Percentiles rank a stretch among this genome's conserved stretches.
phyloP scores from a whole-genome alignment of 768 basidiomycete genomes.

The Termitomyces sp. region DNA sequence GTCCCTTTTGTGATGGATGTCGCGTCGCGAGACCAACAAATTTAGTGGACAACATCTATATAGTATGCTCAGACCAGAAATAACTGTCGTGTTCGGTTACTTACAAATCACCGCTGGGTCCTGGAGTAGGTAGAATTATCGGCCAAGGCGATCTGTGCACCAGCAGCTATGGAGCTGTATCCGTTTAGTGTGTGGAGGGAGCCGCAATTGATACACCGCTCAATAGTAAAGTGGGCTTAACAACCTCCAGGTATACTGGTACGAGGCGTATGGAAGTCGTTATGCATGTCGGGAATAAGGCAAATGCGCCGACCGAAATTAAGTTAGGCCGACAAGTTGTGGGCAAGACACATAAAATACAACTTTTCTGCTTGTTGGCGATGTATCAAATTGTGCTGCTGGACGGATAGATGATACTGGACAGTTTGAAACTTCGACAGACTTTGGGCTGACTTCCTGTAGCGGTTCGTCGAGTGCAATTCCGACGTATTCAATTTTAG shows the following conservation, averaged over 20 bases:
- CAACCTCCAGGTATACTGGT: neutral
- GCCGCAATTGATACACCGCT: neutral
- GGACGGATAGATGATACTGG: neutral
- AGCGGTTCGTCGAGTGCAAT: no score
- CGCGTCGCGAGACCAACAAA: neutral
- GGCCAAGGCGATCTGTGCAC: neutral
- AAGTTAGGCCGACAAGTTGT: neutral
- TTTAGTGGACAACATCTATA: neutral
- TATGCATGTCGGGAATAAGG: neutral
- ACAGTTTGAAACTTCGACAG: neutral
- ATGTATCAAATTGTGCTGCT: no score
- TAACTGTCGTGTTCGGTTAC: no score
- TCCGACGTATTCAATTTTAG: no score
- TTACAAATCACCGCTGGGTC: no score
- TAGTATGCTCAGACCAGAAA: neutral
- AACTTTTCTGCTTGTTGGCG: neutral
- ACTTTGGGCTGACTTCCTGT: neutral
- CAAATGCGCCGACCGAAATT: neutral
- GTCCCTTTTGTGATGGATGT: neutral
- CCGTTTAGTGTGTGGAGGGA: neutral
- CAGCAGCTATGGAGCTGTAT: neutral
- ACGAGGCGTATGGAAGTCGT: neutral
- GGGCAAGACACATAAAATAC: neutral
- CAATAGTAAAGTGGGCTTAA: neutral
- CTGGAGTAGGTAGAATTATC: no score